Base-by-base conservation (phyloP, 2,329 filamentous ascomycete genomes). In the Teratosphaeria epicoccoides region DNA sequence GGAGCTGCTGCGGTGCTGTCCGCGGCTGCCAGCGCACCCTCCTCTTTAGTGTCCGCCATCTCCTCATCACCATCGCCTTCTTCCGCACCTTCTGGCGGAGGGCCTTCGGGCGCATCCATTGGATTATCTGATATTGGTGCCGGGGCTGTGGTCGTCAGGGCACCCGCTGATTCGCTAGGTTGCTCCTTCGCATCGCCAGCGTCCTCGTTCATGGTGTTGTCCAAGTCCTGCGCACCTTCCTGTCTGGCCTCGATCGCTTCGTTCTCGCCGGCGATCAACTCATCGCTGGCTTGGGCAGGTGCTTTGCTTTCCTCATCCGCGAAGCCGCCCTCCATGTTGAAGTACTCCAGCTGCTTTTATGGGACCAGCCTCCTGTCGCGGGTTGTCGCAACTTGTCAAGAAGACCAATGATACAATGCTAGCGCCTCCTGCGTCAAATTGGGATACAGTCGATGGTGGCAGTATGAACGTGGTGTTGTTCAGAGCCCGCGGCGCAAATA, bases 1-100 rank as follows among this genome's bases (percentile, higher is more conserved):
- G 33, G 24, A 61, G 58, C 29, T 59, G 71, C 59, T 79, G 80
- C 23, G 71, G 66, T 49, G 14, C 55, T 59, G 10, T 54, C 58
- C 4, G 62, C 61, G 26, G 61, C 57, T 20, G 60, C 64, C 44
- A 57, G 62, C 22, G 40, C 44, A 20, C 28, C 28, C 24, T 23
- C 49, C 4, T 65, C 71, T 58, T 81, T 80, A 17, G 72, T 66
- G n/a, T 76, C 87, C 53, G 78, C 84, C 87, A 91, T 68, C 33
- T 69, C 67, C 55, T 69, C 67, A 33, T 69, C 67, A 50, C 56
- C 60, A 9, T 52, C 59, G 23, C 44, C 63, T 12, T 59, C 61
- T 29, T 65, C 65, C 22, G 59, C 63, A 28, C 58, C 61, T 47
- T 70, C 68, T 20, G 68, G 57, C 24, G 59, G n/a, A 75, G 86